Base-by-base conservation (phyloP, 2,329 filamentous ascomycete species). In the Fusarium irregulare region DNA sequence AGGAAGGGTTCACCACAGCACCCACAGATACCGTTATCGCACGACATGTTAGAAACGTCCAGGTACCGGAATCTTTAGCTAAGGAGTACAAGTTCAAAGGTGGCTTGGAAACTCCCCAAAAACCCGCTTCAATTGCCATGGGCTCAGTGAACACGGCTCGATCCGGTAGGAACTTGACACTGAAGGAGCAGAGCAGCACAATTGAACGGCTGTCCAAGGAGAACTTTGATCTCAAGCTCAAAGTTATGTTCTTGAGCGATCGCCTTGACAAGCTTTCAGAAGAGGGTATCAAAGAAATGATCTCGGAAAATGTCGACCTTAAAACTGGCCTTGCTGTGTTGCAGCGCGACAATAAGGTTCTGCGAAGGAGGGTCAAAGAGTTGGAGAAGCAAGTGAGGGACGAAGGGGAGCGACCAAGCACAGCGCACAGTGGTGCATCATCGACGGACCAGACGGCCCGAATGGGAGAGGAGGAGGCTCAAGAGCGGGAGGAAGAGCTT, bases 141-240 rank as follows among this genome's bases (percentile, higher is more conserved):
- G 81, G 80, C 21, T 83, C 84, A 6, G 81, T 83, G 11, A 85
- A 86, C 27, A 85, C 85, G 1, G 76, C 76, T 28, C 85, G 88
- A 45, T 85, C 86, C 46, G 89, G 90, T 21, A 90, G 88, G 75
- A 93, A 89, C 73, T 83, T 99, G 80, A 98, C 96, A 0, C 83
- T 99, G 42, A 98, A 98, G 79, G 96, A 99, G 80, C 96, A 99
- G 80, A 97, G 95, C 77, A 97, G 92, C 80, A 98, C 95, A 16
- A 98, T 99, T 70, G 96, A 99, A 80, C 90, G 94, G 63, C 86
- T 98, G 4, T 97, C 93, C 64, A 99, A 99, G 81, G 96, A 99
- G 79, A 99, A 99, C 71, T 99, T 98, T 78, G 95, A 98, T 78
- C 83, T 98, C 58, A 98, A 98, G 81, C 90, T 98, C 80, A 97